Evolutionary conservation across 495 filamentous ascomycete species (phyloP).

Genomic region (Peziza echinospora): DNA sequence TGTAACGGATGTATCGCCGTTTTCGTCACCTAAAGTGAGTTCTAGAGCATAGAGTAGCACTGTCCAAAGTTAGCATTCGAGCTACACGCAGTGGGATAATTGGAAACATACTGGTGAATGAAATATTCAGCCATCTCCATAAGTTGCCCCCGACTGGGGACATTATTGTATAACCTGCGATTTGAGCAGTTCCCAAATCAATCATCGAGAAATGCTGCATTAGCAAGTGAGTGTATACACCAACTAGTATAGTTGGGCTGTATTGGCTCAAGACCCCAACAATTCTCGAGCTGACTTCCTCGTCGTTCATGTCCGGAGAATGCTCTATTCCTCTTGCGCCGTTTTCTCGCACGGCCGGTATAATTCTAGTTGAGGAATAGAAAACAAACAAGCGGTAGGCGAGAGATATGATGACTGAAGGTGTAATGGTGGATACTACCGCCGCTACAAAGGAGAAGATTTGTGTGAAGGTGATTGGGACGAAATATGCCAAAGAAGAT

Average conservation of each 20-base stretch:
- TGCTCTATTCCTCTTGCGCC: conserved; percentile 63
- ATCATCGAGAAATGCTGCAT: conserved; percentile 78
- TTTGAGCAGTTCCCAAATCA: conserved; percentile 29
- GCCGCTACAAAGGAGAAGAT: conserved; percentile 70
- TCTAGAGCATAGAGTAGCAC: conserved; percentile 74
- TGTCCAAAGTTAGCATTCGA: background rate
- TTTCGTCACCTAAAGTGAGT: conserved; percentile 58
- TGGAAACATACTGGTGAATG: conserved; percentile 35
- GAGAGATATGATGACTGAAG: conserved; percentile 81
- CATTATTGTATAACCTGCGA: conserved; percentile 62
- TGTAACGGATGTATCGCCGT: conserved; percentile 43
- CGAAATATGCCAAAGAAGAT: conserved; percentile 48
- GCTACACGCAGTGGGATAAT: background rate
- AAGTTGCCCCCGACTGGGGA: conserved; percentile 60
- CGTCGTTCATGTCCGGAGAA: conserved; percentile 65
- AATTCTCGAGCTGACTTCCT: conserved; percentile 56
- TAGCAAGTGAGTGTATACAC: conserved; percentile 88
- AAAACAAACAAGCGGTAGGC: conserved; percentile 82
- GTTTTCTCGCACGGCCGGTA: conserved; percentile 71
- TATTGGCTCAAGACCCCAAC: conserved; percentile 75
- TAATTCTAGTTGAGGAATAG: conserved; percentile 88
- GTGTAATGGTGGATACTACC: conserved; percentile 80
- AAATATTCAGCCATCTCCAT: conserved; percentile 85
- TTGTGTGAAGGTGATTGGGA: conserved; percentile 67
- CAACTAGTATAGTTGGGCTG: conserved; percentile 73